Evolutionary conservation across 2,329 filamentous ascomycete genomes (phyloP), one percentile per base, ranked within the genome.

Genomic region (Colletotrichum paranaense): DNA sequence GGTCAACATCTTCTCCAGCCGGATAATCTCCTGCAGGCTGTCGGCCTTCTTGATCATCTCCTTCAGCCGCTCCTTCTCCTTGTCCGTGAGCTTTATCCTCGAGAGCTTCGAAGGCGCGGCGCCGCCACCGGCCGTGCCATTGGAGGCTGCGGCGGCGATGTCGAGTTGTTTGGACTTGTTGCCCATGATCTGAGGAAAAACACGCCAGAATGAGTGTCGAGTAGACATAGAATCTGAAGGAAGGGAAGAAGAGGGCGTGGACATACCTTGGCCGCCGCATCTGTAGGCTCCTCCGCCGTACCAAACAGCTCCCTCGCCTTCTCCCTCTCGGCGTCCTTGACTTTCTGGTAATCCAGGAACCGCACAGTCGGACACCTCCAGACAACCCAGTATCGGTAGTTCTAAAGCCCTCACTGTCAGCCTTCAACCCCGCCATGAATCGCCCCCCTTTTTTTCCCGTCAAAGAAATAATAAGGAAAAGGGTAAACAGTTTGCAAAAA

Each of bases 351-450:
- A 84, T 99, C 97, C 62, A 99, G 88, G 83, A 98, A 98, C 57
- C 96, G 92, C 56, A 99, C 91, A 5, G 88, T 89, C 1, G 95
- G 95, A 81, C 93, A 94, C 75, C 92, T 91, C 93, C 94, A 98
- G 74, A 99, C 90, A 32, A 98, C 86, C 93, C 94, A 99, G 82
- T 93, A 93, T 66, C 97, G 93, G 85, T 98, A 99, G 84, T 98
- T 87, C 95, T 98, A 78, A 64, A 66, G 30, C 24, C 28, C 14
- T 52, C 19, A 26, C 16, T 35, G 57, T 75, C 65, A 73, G 72
- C 74, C 42, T 22, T 22, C 19, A 1, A n/a, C 42, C 8, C 42
- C 38, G 14, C 14, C 38, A 16, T 19, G 38, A 5, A 49, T 11
- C 8, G 1, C 1, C 38, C 38, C 38, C 38, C 3, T 42, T 19